Conservation (phyloP, 441 rosid genomes). For the Dalechampia spathulata region DNA sequence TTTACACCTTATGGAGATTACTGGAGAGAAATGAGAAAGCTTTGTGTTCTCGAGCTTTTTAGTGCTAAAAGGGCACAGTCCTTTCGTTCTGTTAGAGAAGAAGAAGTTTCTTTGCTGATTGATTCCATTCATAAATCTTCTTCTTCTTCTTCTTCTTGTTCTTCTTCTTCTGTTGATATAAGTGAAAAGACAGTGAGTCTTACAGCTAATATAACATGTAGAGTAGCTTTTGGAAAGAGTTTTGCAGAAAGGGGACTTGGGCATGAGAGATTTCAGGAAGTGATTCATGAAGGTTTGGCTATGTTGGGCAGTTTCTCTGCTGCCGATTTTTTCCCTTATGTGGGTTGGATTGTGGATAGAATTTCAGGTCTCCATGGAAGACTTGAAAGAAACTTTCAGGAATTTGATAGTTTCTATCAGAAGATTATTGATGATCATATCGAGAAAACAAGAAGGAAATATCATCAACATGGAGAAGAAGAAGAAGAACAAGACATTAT, state of each 20-base stretch:
- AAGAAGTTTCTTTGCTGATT: neutral
- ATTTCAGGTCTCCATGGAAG: slow-evolving; percentile 16
- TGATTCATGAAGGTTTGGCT: neutral
- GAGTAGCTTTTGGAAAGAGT: slow-evolving; percentile 1
- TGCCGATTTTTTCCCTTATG: slow-evolving; percentile 1
- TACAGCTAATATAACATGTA: neutral
- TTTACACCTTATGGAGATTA: slow-evolving; percentile 1
- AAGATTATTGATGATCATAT: slow-evolving; percentile 4
- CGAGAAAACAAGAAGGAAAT: neutral
- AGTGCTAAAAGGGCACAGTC: neutral
- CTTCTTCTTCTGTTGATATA: neutral
- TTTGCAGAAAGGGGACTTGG: slow-evolving; percentile 1
- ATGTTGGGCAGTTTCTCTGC: neutral
- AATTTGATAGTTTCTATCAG: slow-evolving; percentile 4
- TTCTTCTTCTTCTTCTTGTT: no score
- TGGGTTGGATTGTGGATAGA: slow-evolving; percentile 6
- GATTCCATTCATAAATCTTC: neutral
- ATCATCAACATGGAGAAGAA: neutral
- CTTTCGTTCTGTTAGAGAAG: neutral
- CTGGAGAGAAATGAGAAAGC: slow-evolving; percentile 2
- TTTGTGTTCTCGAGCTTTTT: slow-evolving; percentile 7
- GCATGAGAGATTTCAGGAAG: slow-evolving; percentile 2
- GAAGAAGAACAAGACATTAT: slow-evolving; percentile 1
- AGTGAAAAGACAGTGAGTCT: neutral
- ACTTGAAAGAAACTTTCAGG: slow-evolving; percentile 1